Base-by-base conservation (phyloP, 768 basidiomycete species). In the Gloeostereum incarnatum region DNA sequence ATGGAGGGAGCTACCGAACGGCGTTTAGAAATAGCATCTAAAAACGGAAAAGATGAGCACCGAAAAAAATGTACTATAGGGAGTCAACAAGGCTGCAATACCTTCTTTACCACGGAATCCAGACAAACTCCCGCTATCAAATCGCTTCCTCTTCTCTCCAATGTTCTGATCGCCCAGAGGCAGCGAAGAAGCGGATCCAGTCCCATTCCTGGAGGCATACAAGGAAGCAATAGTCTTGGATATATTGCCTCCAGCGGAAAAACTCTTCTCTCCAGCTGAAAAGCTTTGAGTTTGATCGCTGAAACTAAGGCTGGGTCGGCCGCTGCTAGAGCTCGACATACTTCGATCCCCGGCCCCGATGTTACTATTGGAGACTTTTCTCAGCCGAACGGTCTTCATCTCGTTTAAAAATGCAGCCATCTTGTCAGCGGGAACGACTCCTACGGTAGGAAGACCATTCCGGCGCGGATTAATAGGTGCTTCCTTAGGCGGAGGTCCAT, bases 351-450 rank as follows among this genome's bases (percentile, higher is more conserved):
- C 16, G 33, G 4, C 21, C 21, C 33, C 33, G 19, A 4, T 13
- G 13, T 13, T 24, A 24, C 49, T 51, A n/a, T 56, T 53, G 27
- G 57, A 56, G 0, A 81, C 74, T 54, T 73, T 84, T 44, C 72
- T 69, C 36, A 89, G 49, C 34, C 78, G 65, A 18, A 77, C 81
- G 1, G 72, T 80, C 64, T 86, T 88, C 68, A 89, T 77, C 54
- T 89, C 86, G 5, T 61, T 77, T 45, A 89, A 56, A 49, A 89
- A 89, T 1, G 79, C 83, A 0, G 80, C 81, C 81, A 89, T 86
- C 54, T 88, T 83, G 44, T 88, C 86, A 2, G 79, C 69, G 0
- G 82, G 70, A 7, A 89, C 66, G n/a, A n/a, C n/a, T n/a, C 80
- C 81, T 8, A 87, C 64, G 0, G 81, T 75, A 0, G 85, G 78